Conservation (phyloP, 108 stramenopile genomes). For the Aurantiochytrium sp. region DNA sequence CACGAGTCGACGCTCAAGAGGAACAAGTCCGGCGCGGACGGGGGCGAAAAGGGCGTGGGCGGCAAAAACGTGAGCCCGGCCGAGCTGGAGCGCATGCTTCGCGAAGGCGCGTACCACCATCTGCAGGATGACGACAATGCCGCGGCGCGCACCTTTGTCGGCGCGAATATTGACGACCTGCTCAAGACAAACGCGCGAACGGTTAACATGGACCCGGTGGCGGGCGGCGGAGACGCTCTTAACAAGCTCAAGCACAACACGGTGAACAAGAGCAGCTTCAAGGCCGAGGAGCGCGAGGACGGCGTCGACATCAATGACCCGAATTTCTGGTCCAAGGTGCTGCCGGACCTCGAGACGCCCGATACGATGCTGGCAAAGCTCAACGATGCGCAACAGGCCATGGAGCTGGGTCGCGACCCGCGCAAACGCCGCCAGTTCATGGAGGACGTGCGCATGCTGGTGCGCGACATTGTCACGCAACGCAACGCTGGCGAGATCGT, state of each 20-base stretch:
- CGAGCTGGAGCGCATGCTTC: conserved; percentile 57
- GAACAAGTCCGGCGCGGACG: neutral
- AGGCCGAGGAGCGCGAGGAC: conserved; percentile 39
- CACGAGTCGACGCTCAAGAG: conserved; percentile 72
- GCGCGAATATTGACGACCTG: conserved; percentile 55
- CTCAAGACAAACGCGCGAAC: conserved; percentile 34
- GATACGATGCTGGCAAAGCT: conserved; percentile 46
- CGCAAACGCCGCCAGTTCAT: neutral
- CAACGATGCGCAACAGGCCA: neutral
- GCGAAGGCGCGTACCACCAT: conserved; percentile 57
- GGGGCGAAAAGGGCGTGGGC: neutral
- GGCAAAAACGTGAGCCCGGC: conserved; percentile 36
- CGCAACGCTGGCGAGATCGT: conserved; percentile 14
- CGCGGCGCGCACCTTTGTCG: conserved; percentile 50
- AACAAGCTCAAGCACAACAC: conserved; percentile 39
- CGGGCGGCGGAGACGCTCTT: neutral
- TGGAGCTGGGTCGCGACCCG: neutral
- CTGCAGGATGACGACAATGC: conserved; percentile 52
- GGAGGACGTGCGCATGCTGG: conserved; percentile 18
- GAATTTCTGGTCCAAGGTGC: conserved; percentile 55
- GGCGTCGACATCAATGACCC: conserved; percentile 52
- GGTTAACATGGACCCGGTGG: neutral
- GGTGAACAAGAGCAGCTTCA: conserved; percentile 44
- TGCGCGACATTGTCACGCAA: conserved; percentile 14
- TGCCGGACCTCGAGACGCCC: conserved; percentile 50